Evolutionary conservation across 768 basidiomycete genomes (phyloP).

Genomic region (Leccinum obscurum): DNA sequence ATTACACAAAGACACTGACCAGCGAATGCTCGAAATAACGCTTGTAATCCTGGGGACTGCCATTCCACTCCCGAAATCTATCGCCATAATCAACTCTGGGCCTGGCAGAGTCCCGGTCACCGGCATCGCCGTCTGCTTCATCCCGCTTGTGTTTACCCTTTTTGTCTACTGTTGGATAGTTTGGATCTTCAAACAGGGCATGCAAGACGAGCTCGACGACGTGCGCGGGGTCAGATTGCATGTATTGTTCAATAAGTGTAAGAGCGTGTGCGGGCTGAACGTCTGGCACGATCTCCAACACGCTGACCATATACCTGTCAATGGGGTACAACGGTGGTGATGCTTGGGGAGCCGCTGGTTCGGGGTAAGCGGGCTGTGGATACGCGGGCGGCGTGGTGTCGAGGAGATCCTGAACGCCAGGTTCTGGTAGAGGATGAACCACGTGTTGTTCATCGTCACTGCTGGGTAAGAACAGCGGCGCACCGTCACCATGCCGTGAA

Average conservation of each 20-base stretch:
- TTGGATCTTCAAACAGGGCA: slow-evolving; percentile 57
- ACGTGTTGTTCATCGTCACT: slow-evolving; percentile 34
- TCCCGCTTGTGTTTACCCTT: slow-evolving; percentile 47
- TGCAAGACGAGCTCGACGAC: slow-evolving; percentile 59
- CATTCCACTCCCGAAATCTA: slow-evolving; percentile 43
- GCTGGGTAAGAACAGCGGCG: slow-evolving; percentile 40
- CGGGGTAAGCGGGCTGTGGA: neutral
- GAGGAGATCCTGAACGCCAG: neutral
- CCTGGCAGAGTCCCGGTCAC: slow-evolving; percentile 34
- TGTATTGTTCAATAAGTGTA: slow-evolving; percentile 46
- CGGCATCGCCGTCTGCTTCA: slow-evolving; percentile 28
- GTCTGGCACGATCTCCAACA: slow-evolving; percentile 72
- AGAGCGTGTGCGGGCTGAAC: slow-evolving; percentile 58
- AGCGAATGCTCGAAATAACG: slow-evolving; percentile 56
- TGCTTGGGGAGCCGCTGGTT: slow-evolving; percentile 6
- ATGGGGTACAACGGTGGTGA: slow-evolving; percentile 18
- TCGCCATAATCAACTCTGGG: slow-evolving; percentile 55
- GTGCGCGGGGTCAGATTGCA: slow-evolving; percentile 33
- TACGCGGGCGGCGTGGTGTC: neutral
- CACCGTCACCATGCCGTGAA: slow-evolving; percentile 8
- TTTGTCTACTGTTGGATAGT: slow-evolving; percentile 55
- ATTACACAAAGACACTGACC: slow-evolving; percentile 34
- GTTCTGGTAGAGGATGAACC: slow-evolving; percentile 1
- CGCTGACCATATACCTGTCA: slow-evolving; percentile 42
- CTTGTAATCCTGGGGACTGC: slow-evolving; percentile 47